Conservation (phyloP, 805 yeast species). For the Saturnispora sekii region DNA sequence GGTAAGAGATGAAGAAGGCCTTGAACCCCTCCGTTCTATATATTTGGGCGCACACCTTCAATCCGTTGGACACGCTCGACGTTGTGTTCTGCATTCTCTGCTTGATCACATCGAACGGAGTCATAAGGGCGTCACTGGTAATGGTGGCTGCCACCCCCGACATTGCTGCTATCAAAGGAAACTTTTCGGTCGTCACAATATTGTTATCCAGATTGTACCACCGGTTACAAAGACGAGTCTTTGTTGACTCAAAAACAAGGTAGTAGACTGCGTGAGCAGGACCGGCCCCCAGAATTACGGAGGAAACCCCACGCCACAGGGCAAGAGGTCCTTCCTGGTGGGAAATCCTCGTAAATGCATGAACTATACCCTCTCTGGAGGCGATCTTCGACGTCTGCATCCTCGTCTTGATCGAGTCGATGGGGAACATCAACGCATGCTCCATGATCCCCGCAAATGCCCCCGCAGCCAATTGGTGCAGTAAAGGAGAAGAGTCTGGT, state of each 20-base stretch:
- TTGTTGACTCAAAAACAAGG: slow-evolving; percentile 82
- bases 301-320: slow-evolving; percentile 88
- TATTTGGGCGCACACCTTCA: slow-evolving; percentile 31
- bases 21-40: slow-evolving; percentile 55
- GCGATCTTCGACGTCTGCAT: slow-evolving; percentile 55
- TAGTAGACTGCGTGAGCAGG: slow-evolving; percentile 98
- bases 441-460: slow-evolving; percentile 99
- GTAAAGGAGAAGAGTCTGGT: slow-evolving; percentile 75
- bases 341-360: slow-evolving; percentile 65
- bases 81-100: slow-evolving; percentile 74
- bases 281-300: slow-evolving; percentile 95
- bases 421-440: slow-evolving; percentile 93
- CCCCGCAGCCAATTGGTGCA: slow-evolving; percentile 82
- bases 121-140: slow-evolving; percentile 94
- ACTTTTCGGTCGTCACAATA: slow-evolving; percentile 53
- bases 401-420: slow-evolving; percentile 92
- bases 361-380: slow-evolving; percentile 38
- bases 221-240: slow-evolving; percentile 40
- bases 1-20: slow-evolving; percentile 89
- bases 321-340: slow-evolving; percentile 82
- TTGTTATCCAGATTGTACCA: slow-evolving; percentile 25
- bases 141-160: slow-evolving; percentile 90
- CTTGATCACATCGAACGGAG: slow-evolving; percentile 91
- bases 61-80: slow-evolving; percentile 12
- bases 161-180: slow-evolving; percentile 72